Evolutionary conservation across 148 eudicot species (phyloP).

Genomic region (Amaranthus cruentus): DNA sequence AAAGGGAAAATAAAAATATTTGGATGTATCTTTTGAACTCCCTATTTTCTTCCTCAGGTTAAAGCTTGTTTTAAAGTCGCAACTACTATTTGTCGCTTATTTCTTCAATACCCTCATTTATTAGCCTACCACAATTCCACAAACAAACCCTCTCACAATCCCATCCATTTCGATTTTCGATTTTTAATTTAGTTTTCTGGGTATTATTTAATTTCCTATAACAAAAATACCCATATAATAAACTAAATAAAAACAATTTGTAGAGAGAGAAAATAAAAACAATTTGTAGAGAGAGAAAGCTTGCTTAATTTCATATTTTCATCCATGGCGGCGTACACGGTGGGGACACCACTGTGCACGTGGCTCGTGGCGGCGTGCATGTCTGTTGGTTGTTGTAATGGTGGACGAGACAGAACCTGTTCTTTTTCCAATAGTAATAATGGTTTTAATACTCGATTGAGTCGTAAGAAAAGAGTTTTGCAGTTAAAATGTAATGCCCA

Average conservation of each 20-base stretch:
- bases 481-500: conserved; percentile 29
- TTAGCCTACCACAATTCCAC: background rate
- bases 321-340: conserved; percentile 46
- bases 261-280: background rate
- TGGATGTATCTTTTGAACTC: conserved; percentile 12
- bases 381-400: conserved; percentile 25
- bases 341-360: conserved; percentile 50
- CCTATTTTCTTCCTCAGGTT: conserved; percentile 17
- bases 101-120: conserved; percentile 4
- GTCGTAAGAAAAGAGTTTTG: conserved; percentile 17
- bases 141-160: conserved; percentile 9
- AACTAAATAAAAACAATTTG: background rate
- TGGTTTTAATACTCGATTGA: conserved; percentile 1
- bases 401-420: conserved; percentile 13
- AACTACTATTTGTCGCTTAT: conserved; percentile 9
- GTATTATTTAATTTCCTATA: background rate
- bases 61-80: conserved; percentile 17
- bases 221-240: background rate
- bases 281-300: background rate
- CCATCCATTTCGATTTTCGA: background rate
- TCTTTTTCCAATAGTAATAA: conserved; percentile 9
- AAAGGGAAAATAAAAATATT: background rate
- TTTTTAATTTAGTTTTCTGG: conserved; percentile 3
- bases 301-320: background rate
- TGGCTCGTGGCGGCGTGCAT: conserved; percentile 64